Conservation (phyloP, 2,329 filamentous ascomycete species). For the Exserohilum rostratum region DNA sequence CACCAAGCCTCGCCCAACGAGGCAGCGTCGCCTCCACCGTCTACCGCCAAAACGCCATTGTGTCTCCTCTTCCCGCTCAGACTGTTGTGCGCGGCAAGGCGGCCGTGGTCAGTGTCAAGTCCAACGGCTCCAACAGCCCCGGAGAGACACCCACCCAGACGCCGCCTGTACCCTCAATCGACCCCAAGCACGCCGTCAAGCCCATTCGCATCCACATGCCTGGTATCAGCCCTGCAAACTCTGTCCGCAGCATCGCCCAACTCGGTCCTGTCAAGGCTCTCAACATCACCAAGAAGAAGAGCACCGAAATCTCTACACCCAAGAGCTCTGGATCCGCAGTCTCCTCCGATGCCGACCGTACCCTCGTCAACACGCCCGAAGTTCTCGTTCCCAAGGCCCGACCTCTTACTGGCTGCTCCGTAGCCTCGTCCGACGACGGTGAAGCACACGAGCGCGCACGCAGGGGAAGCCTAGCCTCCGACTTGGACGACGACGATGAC, state of each 20-base stretch:
- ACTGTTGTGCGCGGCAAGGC: slow-evolving; percentile 88
- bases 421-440: slow-evolving; percentile 41
- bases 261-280: slow-evolving; percentile 54
- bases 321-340: slow-evolving; percentile 29
- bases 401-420: slow-evolving; percentile 41
- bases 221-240: slow-evolving; percentile 44
- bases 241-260: slow-evolving; percentile 47
- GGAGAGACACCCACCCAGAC: slow-evolving; percentile 57
- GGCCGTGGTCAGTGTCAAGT: slow-evolving; percentile 90
- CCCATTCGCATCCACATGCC: slow-evolving; percentile 53
- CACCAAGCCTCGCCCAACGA: slow-evolving; percentile 54
- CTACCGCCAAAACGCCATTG: slow-evolving; percentile 87
- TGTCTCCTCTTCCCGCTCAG: slow-evolving; percentile 78
- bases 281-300: slow-evolving; percentile 51
- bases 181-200: slow-evolving; percentile 57
- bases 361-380: slow-evolving; percentile 33
- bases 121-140: slow-evolving; percentile 62
- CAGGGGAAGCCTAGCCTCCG: slow-evolving; percentile 37
- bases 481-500: slow-evolving; percentile 39
- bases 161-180: slow-evolving; percentile 76
- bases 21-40: slow-evolving; percentile 84
- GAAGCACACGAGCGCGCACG: slow-evolving; percentile 42
- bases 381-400: slow-evolving; percentile 31
- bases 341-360: slow-evolving; percentile 27
- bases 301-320: slow-evolving; percentile 32